Base-by-base conservation (phyloP, 2,329 filamentous ascomycete species). In the Dendrostoma leiphaemia region DNA sequence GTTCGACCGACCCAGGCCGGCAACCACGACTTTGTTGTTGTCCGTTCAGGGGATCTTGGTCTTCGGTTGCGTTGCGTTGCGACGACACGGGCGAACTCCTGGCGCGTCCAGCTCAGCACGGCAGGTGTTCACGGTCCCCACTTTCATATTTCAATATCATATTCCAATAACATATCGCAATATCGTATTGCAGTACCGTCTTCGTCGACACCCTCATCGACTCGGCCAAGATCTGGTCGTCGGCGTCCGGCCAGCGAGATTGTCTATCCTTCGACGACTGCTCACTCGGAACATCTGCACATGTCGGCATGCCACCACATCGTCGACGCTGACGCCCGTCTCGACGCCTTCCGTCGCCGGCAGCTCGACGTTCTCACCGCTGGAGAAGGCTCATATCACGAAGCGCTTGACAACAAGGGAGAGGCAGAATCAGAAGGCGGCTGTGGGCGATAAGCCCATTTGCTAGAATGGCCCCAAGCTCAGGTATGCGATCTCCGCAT, bases 381-480 rank as follows among this genome's bases (percentile, higher is more conserved):
- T 40, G 41, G 32, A 31, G 45, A 31, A 38, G 49, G n/a, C n/a
- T n/a, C n/a, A n/a, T n/a, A n/a, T n/a, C n/a, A n/a, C n/a, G n/a
- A n/a, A n/a, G n/a, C n/a, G n/a, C n/a, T 49, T 44, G 21, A 32
- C 17, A 28, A 8, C 28, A 28, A 44, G 52, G 46, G 45, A 40
- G 35, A 41, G 24, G 37, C 10, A 38, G 41, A 44, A 21, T 38
- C 29, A n/a, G 34, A 23, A 37, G 38, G 31, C 21, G 37, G 32
- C 31, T 29, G 48, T 40, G 52, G 38, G 49, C 52, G 48, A 41
- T 46, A 51, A 31, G 48, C 45, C 52, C 52, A 44, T 52, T 47
- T 57, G 52, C 29, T 34, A 57, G 55, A 40, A 57, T 57, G 55
- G 55, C 55, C 43, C 43, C 55, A 32, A 53, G 43, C 40, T 52